A percentile compares a stretch with the other conserved stretches of the same genome.
These are phyloP conservation scores for Crithidia bombi DNA, from an alignment of 208 protist genomes.

Conservation along the genomic window DNA sequence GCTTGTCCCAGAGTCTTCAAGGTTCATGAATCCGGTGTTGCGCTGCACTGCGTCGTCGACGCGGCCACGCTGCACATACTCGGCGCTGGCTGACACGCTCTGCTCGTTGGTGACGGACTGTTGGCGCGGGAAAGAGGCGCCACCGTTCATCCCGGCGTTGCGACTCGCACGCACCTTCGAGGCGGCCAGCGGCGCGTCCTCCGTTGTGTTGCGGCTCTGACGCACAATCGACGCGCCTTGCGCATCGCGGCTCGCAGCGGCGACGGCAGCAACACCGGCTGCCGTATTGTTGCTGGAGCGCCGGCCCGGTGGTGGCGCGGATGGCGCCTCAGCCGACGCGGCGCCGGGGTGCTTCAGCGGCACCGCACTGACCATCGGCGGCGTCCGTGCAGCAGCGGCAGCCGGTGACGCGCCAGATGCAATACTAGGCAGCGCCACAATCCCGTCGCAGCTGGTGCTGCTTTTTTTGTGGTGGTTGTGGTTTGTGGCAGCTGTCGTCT, in stretches of 20 bases:
- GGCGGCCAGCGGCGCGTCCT: background rate
- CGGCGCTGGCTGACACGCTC: slow-evolving; percentile 27
- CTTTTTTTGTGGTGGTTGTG: background rate
- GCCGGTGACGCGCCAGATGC: background rate
- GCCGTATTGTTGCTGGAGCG: slow-evolving; percentile 10
- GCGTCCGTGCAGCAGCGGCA: background rate
- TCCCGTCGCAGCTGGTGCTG: too few species aligned
- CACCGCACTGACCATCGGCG: slow-evolving; percentile 10
- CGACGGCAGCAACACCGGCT: background rate
- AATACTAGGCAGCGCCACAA: slow-evolving; percentile 3
- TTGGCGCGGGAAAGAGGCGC: background rate
- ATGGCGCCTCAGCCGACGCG: slow-evolving; percentile 3
- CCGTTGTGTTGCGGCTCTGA: background rate
- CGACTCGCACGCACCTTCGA: background rate
- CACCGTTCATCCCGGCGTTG: background rate
- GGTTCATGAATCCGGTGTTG: slow-evolving; percentile 40
- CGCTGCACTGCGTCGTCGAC: slow-evolving; percentile 12
- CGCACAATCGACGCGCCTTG: background rate
- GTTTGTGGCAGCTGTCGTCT: background rate
- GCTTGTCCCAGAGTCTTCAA: slow-evolving; percentile 30
- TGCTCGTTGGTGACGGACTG: slow-evolving; percentile 6
- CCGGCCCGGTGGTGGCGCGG: background rate
- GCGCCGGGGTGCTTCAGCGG: slow-evolving; percentile 8
- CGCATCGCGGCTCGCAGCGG: background rate
- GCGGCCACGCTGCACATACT: slow-evolving; percentile 39